phyloP scores from a whole-genome alignment of 2,329 filamentous ascomycete species.

The Ciborinia camelliae region DNA sequence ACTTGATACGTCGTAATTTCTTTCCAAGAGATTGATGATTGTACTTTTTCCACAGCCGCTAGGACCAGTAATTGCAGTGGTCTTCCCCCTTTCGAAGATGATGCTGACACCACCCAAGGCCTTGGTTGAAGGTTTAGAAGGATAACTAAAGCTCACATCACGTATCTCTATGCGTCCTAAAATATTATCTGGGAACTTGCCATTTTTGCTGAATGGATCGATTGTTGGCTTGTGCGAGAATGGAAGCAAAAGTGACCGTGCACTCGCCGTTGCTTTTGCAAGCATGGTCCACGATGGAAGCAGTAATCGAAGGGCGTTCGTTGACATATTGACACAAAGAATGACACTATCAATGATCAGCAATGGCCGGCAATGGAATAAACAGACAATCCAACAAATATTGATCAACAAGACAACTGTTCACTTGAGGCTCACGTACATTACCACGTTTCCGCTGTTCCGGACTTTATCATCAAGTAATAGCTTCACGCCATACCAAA shows the following conservation, averaged over 20 bases:
- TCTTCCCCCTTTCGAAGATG: slow-evolving; percentile 58
- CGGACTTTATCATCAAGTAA: slow-evolving; percentile 40
- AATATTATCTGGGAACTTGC: slow-evolving; percentile 26
- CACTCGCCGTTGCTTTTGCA: not conserved
- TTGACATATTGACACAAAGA: slow-evolving; percentile 2
- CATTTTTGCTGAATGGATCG: too few species aligned
- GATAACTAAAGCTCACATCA: slow-evolving; percentile 40
- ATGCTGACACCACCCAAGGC: slow-evolving; percentile 35
- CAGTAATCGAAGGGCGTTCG: not conserved
- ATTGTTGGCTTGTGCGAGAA: too few species aligned
- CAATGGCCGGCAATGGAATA: slow-evolving; percentile 47
- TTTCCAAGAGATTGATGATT: slow-evolving; percentile 73
- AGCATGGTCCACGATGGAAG: not conserved
- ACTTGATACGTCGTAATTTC: slow-evolving; percentile 77
- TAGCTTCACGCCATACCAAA: slow-evolving; percentile 52
- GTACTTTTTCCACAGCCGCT: slow-evolving; percentile 76
- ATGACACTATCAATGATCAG: not conserved
- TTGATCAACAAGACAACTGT: slow-evolving; percentile 30
- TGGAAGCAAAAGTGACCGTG: too few species aligned
- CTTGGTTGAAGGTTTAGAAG: slow-evolving; percentile 28
- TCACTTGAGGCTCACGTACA: slow-evolving; percentile 25
- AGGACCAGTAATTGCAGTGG: slow-evolving; percentile 83
- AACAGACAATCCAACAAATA: slow-evolving; percentile 50
- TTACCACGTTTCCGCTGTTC: slow-evolving; percentile 28
- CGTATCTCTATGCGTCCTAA: not conserved